Evolutionary conservation across 2,329 filamentous ascomycete species (phyloP).

Genomic region (Neopestalotiopsis sp.): DNA sequence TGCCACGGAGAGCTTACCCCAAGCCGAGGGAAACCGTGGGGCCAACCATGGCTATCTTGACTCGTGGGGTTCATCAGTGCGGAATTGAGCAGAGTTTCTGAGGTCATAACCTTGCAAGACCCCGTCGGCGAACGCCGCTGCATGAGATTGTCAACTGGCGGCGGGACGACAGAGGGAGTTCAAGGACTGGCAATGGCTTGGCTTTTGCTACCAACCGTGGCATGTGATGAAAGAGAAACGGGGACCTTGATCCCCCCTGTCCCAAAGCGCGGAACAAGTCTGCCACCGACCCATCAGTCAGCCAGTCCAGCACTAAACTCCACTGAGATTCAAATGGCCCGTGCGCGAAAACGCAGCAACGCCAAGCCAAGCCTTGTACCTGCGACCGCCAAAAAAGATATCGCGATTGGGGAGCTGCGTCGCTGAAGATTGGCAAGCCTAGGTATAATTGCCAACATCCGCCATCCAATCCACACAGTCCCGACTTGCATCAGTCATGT

Average conservation of each 20-base stretch:
- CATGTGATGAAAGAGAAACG: background rate
- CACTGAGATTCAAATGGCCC: background rate
- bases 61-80: slow-evolving; percentile 5
- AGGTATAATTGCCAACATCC: background rate
- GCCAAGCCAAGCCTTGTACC: background rate
- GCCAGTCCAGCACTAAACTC: background rate
- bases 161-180: background rate
- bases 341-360: slow-evolving; percentile 10
- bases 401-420: slow-evolving; percentile 7
- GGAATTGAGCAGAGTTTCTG: background rate
- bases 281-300: background rate
- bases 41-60: slow-evolving; percentile 18
- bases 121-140: background rate
- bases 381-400: background rate
- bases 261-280: background rate
- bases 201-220: background rate
- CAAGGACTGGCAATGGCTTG: background rate
- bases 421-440: background rate
- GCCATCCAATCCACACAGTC: no score
- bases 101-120: background rate
- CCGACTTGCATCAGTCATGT: slow-evolving; percentile 28
- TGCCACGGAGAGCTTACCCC: slow-evolving; percentile 11
- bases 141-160: background rate
- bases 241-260: background rate
- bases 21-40: slow-evolving; percentile 32